Percentiles rank a stretch among this genome's conserved stretches.
Evolutionary conservation across 495 filamentous ascomycete species (phyloP).

Genomic region (Aspergillus ellipticus): DNA sequence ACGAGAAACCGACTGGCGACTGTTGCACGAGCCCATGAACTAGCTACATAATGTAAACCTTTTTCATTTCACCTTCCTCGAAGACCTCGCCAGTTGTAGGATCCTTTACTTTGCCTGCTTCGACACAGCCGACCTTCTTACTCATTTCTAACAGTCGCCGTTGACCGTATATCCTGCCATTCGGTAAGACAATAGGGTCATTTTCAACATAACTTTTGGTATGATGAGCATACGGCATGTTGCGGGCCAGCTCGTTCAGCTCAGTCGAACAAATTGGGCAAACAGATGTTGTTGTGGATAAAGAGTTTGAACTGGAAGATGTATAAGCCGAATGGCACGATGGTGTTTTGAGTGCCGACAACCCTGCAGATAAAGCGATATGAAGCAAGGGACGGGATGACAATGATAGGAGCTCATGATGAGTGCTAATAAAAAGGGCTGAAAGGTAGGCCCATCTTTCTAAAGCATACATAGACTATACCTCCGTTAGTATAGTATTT

Average conservation of each 20-base stretch:
- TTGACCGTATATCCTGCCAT: slow-evolving; percentile 79
- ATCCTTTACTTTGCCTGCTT: slow-evolving; percentile 69
- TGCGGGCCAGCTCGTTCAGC: slow-evolving; percentile 82
- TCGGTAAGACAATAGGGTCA: slow-evolving; percentile 83
- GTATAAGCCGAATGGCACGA: slow-evolving; percentile 75
- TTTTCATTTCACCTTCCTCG: slow-evolving; percentile 60
- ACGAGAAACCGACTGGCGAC: neutral
- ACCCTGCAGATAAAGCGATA: slow-evolving; percentile 83
- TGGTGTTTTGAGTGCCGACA: slow-evolving; percentile 94
- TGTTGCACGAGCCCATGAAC: neutral
- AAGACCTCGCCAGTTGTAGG: slow-evolving; percentile 71
- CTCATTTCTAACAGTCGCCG: slow-evolving; percentile 71
- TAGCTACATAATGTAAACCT: slow-evolving; percentile 80
- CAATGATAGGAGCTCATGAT: slow-evolving; percentile 82
- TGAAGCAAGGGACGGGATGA: slow-evolving; percentile 82
- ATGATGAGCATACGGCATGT: slow-evolving; percentile 91
- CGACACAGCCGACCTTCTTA: slow-evolving; percentile 53
- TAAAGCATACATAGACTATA: slow-evolving; percentile 66
- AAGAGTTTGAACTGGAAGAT: slow-evolving; percentile 54
- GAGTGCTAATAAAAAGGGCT: slow-evolving; percentile 77
- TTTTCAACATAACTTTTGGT: slow-evolving; percentile 86
- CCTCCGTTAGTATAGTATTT: slow-evolving; percentile 1
- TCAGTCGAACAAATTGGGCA: slow-evolving; percentile 96
- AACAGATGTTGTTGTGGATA: slow-evolving; percentile 59
- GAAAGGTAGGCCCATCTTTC: slow-evolving; percentile 73